These are phyloP conservation scores for Pythium coloratum DNA, from an alignment of 352 stramenopile species.

Conservation along the genomic window DNA sequence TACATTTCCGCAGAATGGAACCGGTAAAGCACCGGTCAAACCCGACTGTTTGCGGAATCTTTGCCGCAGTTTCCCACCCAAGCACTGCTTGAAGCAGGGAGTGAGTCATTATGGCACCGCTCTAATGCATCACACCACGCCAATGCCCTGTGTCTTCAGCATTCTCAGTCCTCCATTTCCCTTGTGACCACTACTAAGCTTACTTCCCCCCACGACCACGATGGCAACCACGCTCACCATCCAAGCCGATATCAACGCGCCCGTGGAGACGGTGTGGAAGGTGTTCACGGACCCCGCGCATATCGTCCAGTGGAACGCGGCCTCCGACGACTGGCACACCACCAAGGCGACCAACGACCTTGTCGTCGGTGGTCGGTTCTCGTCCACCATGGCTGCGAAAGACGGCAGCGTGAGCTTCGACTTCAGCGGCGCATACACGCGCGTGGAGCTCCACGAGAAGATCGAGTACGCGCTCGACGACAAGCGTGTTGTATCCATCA, in stretches of 20 bases:
- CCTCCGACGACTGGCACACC: constrained; percentile 25
- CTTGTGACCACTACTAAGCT: neutral
- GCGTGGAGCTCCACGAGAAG: neutral
- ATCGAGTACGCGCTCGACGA: constrained; percentile 19
- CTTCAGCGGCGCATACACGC: constrained; percentile 15
- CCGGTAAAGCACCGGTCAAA: neutral
- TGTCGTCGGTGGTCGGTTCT: constrained; percentile 16
- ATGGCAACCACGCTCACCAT: constrained; percentile 12
- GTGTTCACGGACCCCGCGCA: constrained; percentile 9
- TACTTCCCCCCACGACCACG: neutral
- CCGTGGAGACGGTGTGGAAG: constrained; percentile 12
- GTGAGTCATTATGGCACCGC: no score
- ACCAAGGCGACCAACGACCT: constrained; percentile 19
- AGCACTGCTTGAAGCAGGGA: no score
- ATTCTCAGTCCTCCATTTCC: neutral
- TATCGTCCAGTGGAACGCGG: constrained; percentile 23
- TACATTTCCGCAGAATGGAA: no score
- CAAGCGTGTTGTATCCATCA: neutral
- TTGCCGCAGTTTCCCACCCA: neutral
- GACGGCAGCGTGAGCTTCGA: constrained; percentile 20
- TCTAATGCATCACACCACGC: no score
- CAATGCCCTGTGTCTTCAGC: no score
- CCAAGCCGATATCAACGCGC: constrained; percentile 12
- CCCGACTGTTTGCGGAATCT: neutral
- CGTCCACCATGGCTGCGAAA: constrained; percentile 19